Conservation (phyloP, 2,329 filamentous ascomycete species). For the Penicillium expansum region DNA sequence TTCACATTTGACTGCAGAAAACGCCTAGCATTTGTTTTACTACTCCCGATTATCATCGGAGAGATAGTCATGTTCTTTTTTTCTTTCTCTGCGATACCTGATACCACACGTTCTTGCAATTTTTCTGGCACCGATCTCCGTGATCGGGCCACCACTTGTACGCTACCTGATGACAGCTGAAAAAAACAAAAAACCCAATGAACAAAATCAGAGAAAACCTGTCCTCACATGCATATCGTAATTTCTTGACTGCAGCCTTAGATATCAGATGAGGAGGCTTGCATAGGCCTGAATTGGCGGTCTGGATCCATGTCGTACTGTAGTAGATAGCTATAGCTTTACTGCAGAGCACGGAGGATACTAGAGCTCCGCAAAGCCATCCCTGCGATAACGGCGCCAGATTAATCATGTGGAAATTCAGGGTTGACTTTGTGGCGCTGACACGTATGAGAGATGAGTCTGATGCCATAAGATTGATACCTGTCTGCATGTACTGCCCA, state of each 20-base stretch:
- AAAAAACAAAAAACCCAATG: constrained; percentile 12
- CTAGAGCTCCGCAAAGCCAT: constrained; percentile 10
- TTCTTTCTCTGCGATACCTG: constrained; percentile 27
- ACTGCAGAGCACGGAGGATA: constrained; percentile 3
- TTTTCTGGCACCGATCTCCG: not conserved
- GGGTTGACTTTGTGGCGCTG: constrained; percentile 23
- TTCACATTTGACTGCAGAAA: constrained; percentile 15
- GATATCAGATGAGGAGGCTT: constrained; percentile 10
- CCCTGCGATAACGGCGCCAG: constrained; percentile 15
- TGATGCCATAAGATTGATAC: not conserved
- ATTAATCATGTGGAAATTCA: constrained; percentile 15
- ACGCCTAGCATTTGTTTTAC: constrained; percentile 16
- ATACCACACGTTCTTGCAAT: constrained; percentile 26
- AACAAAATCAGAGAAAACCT: constrained; percentile 7
- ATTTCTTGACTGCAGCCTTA: not conserved
- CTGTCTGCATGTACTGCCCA: not conserved
- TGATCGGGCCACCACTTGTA: constrained; percentile 18
- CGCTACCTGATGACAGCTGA: constrained; percentile 17
- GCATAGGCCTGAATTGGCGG: constrained; percentile 19
- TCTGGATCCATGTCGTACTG: constrained; percentile 11
- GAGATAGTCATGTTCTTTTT: constrained; percentile 5
- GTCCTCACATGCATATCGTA: constrained; percentile 6
- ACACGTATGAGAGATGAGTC: constrained; percentile 21
- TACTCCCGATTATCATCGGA: constrained; percentile 5
- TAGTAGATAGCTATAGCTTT: constrained; percentile 6